Percentiles rank a stretch among this genome's conserved stretches.
Evolutionary conservation across 139 green algal genomes (phyloP).

Genomic region (Gonium pectorale): DNA sequence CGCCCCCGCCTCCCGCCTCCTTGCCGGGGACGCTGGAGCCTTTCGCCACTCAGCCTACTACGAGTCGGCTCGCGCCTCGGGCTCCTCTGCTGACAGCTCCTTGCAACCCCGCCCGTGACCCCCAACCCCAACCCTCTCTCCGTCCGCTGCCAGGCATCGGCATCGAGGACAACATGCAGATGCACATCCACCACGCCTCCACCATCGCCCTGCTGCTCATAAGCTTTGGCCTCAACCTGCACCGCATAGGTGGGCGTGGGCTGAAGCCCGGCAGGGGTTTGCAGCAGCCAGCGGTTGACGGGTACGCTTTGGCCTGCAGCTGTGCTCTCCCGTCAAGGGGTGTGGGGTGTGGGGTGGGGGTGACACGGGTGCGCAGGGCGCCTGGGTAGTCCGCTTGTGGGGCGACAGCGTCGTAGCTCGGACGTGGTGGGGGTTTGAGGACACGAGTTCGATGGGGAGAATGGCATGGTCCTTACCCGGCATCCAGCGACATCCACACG

Average conservation of each 20-base stretch:
- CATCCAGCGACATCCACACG: no score
- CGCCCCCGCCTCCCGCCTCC: no score
- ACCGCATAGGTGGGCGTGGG: conserved; percentile 23
- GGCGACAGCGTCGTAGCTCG: neutral
- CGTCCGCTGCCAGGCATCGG: conserved; percentile 45
- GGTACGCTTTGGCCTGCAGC: neutral
- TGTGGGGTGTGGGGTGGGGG: neutral
- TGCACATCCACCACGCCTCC: conserved; percentile 52
- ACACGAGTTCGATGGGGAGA: no score
- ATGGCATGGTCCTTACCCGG: no score
- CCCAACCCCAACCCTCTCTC: neutral
- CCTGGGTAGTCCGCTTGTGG: neutral
- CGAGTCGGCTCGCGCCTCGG: no score
- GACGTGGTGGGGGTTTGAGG: no score
- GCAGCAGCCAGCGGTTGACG: neutral
- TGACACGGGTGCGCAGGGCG: neutral
- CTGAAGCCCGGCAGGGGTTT: neutral
- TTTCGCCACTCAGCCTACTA: no score
- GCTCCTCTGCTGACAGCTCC: no score
- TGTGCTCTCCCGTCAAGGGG: no score
- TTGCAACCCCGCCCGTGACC: neutral
- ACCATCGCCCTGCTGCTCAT: conserved; percentile 51
- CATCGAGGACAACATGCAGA: conserved; percentile 50
- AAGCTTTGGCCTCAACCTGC: conserved; percentile 50
- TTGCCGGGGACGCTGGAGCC: no score